Base-by-base conservation (phyloP, 106 monocot species). In the Dioscorea alata region DNA sequence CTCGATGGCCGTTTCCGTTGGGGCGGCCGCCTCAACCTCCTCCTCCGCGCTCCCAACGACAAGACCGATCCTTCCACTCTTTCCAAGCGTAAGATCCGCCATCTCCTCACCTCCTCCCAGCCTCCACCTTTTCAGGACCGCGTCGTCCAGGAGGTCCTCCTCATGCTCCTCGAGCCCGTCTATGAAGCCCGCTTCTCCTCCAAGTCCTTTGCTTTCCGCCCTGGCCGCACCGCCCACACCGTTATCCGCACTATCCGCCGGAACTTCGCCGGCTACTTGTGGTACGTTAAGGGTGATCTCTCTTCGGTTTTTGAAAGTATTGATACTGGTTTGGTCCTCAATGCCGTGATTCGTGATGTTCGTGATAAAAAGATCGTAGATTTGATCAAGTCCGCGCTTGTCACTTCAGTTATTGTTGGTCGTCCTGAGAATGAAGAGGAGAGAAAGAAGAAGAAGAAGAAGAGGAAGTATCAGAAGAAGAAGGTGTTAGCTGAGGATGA, bases 391-490 rank as follows among this genome's bases (percentile, higher is more conserved):
- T 80, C 99, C 0, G 99, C 99, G 4, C 81, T 99, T 12, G 66
- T 81, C 15, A 99, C 90, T 0, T 85, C 99, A 0, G 79, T 93
- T 8, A 65, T 92, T 14, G 89, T 84, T 0, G 72, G 71, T 4
- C 65, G 75, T 18, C 75, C 86, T 0, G 77, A 61, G 1, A 82
- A 83, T 35, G 81, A 81, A n/a, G 83, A 60, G 16, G 73, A 59
- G 0, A 50, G 48, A 18, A 85, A 71, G 80, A 89, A 84, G 76
- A 99, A 84, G 78, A 99, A 81, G 73, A 85, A 78, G 74, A 85
- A 84, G 78, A 76, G 92, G 64, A 97, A 97, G 76, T 66, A 99
- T 63, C 96, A 97, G 80, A 97, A 97, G 78, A 97, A 89, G 80
- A 49, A 72, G 71, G 93, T 99, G 33, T 33, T 99, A 50, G 87